Percentiles rank a stretch among this genome's conserved stretches.
These are phyloP conservation scores for Urostyla sp. DNA, from an alignment of 73 alveolate species.

Conservation along the genomic window DNA sequence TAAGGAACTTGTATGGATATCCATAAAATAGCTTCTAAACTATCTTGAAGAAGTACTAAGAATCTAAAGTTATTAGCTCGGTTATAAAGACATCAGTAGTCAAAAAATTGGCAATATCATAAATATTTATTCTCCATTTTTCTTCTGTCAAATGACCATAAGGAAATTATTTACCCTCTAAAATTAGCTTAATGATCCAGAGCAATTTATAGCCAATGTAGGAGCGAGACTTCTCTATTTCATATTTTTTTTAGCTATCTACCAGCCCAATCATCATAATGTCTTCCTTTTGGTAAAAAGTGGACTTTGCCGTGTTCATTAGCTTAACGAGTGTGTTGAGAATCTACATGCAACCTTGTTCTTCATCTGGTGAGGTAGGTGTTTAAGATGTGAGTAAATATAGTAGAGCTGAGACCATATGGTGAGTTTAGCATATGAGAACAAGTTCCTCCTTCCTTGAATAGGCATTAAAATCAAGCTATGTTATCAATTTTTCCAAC, in stretches of 20 bases:
- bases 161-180: conserved; percentile 60
- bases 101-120: conserved; percentile 51
- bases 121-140: conserved; percentile 31
- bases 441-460: conserved; percentile 23
- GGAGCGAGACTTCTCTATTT: conserved; percentile 46
- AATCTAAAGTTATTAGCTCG: conserved; percentile 44
- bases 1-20: not conserved
- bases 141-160: conserved; percentile 44
- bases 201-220: conserved; percentile 56
- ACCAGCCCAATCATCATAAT: not conserved
- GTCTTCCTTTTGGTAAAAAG: conserved; percentile 35
- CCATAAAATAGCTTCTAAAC: conserved; percentile 36
- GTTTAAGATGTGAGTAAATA: conserved; percentile 54
- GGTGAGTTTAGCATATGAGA: conserved; percentile 24
- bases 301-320: conserved; percentile 49
- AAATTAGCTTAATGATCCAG: conserved; percentile 39
- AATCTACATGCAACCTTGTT: conserved; percentile 50
- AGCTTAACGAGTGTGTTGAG: conserved; percentile 45
- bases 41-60: conserved; percentile 49
- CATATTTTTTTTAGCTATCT: conserved; percentile 20
- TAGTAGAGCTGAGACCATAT: conserved; percentile 58
- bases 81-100: conserved; percentile 8
- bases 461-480: conserved; percentile 44
- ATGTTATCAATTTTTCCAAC: conserved; percentile 43
- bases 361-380: not conserved